These are phyloP conservation scores for Primulina tabacum DNA, from an alignment of 257 asterid species.

Conservation along the genomic window DNA sequence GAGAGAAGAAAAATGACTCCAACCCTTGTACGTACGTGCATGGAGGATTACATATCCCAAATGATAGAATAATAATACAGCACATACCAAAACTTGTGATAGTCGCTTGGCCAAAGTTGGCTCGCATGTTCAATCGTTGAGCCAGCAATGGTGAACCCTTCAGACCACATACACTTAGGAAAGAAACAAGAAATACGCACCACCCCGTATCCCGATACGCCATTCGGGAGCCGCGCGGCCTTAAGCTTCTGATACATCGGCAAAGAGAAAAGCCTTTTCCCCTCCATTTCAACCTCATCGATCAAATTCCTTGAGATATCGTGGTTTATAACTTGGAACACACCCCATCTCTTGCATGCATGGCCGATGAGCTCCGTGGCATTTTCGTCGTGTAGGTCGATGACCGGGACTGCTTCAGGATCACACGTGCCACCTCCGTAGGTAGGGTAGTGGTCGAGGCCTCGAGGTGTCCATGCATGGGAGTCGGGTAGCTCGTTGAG, in stretches of 20 bases:
- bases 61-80: no score
- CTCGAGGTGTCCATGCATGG: constrained; percentile 67
- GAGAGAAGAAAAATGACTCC: no score
- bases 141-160: constrained; percentile 89
- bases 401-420: constrained; percentile 47
- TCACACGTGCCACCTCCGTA: neutral
- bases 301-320: constrained; percentile 39
- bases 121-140: constrained; percentile 74
- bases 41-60: no score
- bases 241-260: constrained; percentile 72
- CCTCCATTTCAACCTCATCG: constrained; percentile 40
- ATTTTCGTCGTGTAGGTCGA: constrained; percentile 45
- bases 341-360: constrained; percentile 94
- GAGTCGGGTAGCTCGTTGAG: constrained; percentile 73
- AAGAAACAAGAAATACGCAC: constrained; percentile 83
- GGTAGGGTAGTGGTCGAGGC: constrained; percentile 21
- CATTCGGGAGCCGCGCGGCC: constrained; percentile 64
- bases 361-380: constrained; percentile 59
- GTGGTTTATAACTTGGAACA: constrained; percentile 69
- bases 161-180: constrained; percentile 90
- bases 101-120: constrained; percentile 71
- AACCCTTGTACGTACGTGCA: no score
- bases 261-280: constrained; percentile 54
- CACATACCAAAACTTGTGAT: constrained; percentile 60
- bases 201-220: constrained; percentile 68